phyloP scores from a whole-genome alignment of 2,329 filamentous ascomycete genomes.

The Paecilomyces niveus region DNA sequence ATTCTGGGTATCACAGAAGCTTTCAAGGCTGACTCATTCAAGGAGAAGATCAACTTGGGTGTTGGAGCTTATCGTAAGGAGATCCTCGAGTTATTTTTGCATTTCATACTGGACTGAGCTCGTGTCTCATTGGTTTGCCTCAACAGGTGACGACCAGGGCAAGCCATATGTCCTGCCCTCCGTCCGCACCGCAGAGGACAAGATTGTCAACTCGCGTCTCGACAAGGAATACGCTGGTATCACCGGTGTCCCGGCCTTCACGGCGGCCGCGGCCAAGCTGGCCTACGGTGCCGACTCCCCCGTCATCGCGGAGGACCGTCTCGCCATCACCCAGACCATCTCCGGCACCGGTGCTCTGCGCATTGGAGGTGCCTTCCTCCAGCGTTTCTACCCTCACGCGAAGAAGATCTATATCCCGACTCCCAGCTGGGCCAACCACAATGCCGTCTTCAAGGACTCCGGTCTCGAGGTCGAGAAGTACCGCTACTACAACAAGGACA shows the following conservation, averaged over 20 bases:
- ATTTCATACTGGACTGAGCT: neutral
- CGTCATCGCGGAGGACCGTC: constrained; percentile 64
- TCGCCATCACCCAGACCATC: constrained; percentile 95
- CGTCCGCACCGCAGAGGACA: constrained; percentile 80
- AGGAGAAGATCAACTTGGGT: constrained; percentile 97
- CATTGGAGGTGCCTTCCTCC: constrained; percentile 87
- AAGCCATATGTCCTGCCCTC: constrained; percentile 97
- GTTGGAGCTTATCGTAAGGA: constrained; percentile 84
- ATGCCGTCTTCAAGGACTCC: constrained; percentile 88
- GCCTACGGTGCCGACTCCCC: constrained; percentile 80
- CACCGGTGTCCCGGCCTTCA: constrained; percentile 91
- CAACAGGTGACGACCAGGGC: constrained; percentile 71
- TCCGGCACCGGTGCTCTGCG: constrained; percentile 94
- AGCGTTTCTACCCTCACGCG: constrained; percentile 80
- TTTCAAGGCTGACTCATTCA: constrained; percentile 92
- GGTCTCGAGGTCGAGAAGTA: constrained; percentile 90
- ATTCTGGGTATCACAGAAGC: constrained; percentile 74
- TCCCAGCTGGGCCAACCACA: constrained; percentile 98
- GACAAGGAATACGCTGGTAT: constrained; percentile 99
- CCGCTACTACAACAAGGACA: constrained; percentile 98
- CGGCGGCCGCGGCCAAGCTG: constrained; percentile 80
- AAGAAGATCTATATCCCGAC: constrained; percentile 97
- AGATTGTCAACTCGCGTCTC: constrained; percentile 66
- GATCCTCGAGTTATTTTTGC: neutral
- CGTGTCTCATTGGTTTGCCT: neutral